Base-by-base conservation (phyloP, 495 filamentous ascomycete genomes). In the Immersiella caudata region DNA sequence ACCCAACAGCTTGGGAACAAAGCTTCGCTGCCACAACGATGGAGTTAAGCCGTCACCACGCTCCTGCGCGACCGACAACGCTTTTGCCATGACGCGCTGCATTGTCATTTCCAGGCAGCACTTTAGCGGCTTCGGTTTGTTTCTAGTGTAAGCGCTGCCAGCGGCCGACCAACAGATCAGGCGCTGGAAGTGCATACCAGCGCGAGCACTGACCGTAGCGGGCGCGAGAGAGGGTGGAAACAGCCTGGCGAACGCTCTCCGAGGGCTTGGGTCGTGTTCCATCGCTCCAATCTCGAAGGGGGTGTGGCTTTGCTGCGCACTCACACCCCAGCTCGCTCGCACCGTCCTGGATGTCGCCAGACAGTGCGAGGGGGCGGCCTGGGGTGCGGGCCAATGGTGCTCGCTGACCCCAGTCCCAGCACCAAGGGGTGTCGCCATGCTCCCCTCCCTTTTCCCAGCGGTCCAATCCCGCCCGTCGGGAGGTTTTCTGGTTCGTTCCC, bases 201-300 rank as follows among this genome's bases (percentile, higher is more conserved):
- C 52, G 52, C 52, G 52, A 14, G 25, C 8, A 55, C n/a, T n/a
- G n/a, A n/a, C n/a, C n/a, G n/a, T n/a, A n/a, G n/a, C 20, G 21
- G 52, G 25, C 52, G 52, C 24, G 52, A 55, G 52, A n/a, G 20
- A 22, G 52, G 12, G 22, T 3, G 52, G 14, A 22, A 26, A 55
- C 40, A 22, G n/a, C n/a, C n/a, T n/a, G n/a, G n/a, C n/a, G 20
- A 14, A 26, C 6, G 52, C 52, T 55, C 52, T 55, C 52, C 52
- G 52, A 55, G 21, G 52, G 52, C 52, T 14, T 22, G 52, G 52
- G 52, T 55, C 52, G 21, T 26, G 52, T 55, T 55, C 52, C 52
- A 26, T 2, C 22, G 40, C 52, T 22, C 52, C 52, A 55, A 26
- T 26, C 21, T 55, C 52, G 52, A 55, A 26, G 52, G 52, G 52